Evolutionary conservation across 371 early-diverging fungal genomes (phyloP).

Genomic region (Nematocida sp.): DNA sequence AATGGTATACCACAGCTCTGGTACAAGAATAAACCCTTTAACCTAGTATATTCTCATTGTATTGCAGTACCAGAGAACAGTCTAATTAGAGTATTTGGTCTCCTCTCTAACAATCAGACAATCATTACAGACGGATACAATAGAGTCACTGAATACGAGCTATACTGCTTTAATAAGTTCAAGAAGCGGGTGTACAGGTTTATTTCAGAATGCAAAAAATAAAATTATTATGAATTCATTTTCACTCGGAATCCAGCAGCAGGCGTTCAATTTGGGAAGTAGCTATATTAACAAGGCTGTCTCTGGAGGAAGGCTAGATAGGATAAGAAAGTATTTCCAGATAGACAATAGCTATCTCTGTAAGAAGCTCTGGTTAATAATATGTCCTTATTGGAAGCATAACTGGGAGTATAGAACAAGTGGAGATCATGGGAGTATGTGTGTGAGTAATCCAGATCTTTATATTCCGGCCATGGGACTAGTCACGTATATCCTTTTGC

Average conservation of each 20-base stretch:
- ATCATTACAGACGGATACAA: conserved; percentile 19
- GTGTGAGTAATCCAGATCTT: conserved; percentile 84
- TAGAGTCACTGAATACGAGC: background rate
- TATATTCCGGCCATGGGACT: conserved; percentile 91
- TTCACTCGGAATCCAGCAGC: conserved; percentile 23
- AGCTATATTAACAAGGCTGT: conserved; percentile 83
- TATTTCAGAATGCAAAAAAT: conserved; percentile 30
- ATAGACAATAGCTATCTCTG: conserved; percentile 84
- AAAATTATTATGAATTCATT: conserved; percentile 25
- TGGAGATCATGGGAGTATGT: conserved; percentile 71
- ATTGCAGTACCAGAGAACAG: no score
- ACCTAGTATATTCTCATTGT: no score
- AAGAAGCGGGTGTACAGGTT: background rate
- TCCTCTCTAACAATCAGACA: background rate
- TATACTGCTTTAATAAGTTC: background rate
- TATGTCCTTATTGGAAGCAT: conserved; percentile 83
- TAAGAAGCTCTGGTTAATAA: conserved; percentile 74
- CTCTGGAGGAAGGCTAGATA: conserved; percentile 71
- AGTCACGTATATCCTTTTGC: conserved; percentile 79
- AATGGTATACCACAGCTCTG: no score
- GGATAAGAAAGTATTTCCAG: conserved; percentile 83
- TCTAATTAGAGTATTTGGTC: conserved; percentile 29
- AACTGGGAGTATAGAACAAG: conserved; percentile 43
- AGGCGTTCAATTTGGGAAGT: conserved; percentile 76
- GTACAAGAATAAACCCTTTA: no score